Conservation (phyloP, 768 basidiomycete genomes). For the Naganishia vaughanmartiniae region DNA sequence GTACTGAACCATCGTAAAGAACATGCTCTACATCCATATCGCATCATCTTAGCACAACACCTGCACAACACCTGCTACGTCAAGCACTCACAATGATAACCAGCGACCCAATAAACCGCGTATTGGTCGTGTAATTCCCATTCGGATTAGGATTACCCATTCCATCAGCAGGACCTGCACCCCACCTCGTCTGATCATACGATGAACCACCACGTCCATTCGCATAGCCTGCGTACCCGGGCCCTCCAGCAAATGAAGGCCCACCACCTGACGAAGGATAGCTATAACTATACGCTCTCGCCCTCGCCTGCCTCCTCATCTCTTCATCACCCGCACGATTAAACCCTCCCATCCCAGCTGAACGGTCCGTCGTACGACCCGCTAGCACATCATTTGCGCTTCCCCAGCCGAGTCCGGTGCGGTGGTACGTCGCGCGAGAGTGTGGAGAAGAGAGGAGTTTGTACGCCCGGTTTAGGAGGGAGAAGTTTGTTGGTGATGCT, state of each 20-base stretch:
- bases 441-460: slow-evolving; percentile 42
- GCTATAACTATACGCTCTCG: slow-evolving; percentile 29
- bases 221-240: slow-evolving; percentile 30
- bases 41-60: not conserved
- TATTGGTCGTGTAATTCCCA: slow-evolving; percentile 45
- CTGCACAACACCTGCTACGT: too few relatives aligned
- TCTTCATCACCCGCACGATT: slow-evolving; percentile 40
- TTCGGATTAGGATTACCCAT: slow-evolving; percentile 17
- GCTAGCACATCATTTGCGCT: not conserved
- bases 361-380: slow-evolving; percentile 7
- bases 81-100: slow-evolving; percentile 29
- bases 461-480: slow-evolving; percentile 44
- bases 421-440: slow-evolving; percentile 38
- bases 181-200: slow-evolving; percentile 19
- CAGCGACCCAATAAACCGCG: slow-evolving; percentile 39
- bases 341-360: slow-evolving; percentile 31
- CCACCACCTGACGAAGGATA: slow-evolving; percentile 29
- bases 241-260: slow-evolving; percentile 32
- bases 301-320: slow-evolving; percentile 34
- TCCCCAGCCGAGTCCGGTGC: slow-evolving; percentile 47
- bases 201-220: slow-evolving; percentile 20
- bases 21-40: slow-evolving; percentile 29
- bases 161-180: slow-evolving; percentile 15
- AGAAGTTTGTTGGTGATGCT: slow-evolving; percentile 43
- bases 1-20: slow-evolving; percentile 45